Percentiles rank a stretch among this genome's conserved stretches.
Conservation (phyloP, 2,329 filamentous ascomycete genomes). For the Penicillium janthinellum region DNA sequence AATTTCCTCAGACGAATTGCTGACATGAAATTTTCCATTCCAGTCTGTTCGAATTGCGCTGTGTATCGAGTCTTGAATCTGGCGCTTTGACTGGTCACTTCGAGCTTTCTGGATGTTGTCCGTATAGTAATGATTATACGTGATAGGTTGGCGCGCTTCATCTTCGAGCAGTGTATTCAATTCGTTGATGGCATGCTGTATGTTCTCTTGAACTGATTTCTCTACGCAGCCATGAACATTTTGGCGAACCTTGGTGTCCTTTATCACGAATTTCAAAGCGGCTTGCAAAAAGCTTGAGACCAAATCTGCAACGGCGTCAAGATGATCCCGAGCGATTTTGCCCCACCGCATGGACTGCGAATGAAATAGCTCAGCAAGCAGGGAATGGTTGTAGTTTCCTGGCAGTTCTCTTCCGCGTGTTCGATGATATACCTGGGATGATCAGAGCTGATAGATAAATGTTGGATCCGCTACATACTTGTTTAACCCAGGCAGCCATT, state of each 20-base stretch:
- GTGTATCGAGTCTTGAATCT: too few relatives aligned
- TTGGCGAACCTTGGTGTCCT: slow-evolving; percentile 6
- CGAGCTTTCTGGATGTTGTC: slow-evolving; percentile 39
- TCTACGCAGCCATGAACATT: too few relatives aligned
- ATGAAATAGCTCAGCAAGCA: slow-evolving; percentile 32
- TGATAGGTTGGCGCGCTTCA: slow-evolving; percentile 29
- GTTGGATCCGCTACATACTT: neutral
- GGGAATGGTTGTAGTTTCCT: slow-evolving; percentile 31
- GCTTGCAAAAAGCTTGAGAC: slow-evolving; percentile 14
- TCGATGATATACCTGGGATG: slow-evolving; percentile 25
- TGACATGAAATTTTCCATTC: too few relatives aligned
- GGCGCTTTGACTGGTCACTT: too few relatives aligned
- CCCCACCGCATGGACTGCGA: slow-evolving; percentile 31
- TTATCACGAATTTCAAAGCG: slow-evolving; percentile 14
- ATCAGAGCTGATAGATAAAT: slow-evolving; percentile 8
- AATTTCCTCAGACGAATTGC: too few relatives aligned
- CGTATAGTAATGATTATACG: slow-evolving; percentile 38
- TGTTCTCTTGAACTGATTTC: too few relatives aligned
- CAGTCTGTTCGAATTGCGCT: too few relatives aligned
- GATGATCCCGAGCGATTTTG: slow-evolving; percentile 20
- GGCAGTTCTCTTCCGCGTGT: slow-evolving; percentile 32
- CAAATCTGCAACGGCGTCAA: slow-evolving; percentile 9
- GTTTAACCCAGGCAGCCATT: neutral
- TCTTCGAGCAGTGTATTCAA: slow-evolving; percentile 19
- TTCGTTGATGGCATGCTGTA: too few relatives aligned